These are phyloP conservation scores for Colletotrichum cordylinicola DNA, from an alignment of 2,329 filamentous ascomycete species.

Conservation along the genomic window DNA sequence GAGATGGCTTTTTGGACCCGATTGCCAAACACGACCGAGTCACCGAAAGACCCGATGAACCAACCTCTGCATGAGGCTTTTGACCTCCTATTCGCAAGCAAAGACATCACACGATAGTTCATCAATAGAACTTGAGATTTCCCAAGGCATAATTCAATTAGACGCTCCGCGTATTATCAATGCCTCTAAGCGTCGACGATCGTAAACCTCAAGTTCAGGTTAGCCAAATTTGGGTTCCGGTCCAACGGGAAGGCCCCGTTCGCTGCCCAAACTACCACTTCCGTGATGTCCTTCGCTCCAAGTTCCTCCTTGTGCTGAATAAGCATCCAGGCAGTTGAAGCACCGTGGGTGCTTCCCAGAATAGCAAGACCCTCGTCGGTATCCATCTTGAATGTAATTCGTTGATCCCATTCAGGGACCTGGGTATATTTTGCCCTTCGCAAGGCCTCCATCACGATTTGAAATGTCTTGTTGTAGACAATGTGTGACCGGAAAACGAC, in stretches of 20 bases:
- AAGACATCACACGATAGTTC: too few species aligned
- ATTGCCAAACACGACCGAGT: too few species aligned
- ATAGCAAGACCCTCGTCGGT: neutral
- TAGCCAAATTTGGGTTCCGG: neutral
- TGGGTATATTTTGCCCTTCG: neutral
- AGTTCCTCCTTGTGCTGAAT: neutral
- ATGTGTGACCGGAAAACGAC: neutral
- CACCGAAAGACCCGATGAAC: too few species aligned
- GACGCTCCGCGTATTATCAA: neutral
- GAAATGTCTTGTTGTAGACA: neutral
- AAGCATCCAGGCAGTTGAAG: neutral
- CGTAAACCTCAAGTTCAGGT: neutral
- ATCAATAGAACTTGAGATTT: rapidly evolving
- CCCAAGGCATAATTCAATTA: neutral
- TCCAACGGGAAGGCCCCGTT: neutral
- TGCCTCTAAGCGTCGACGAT: neutral
- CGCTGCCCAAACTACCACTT: neutral
- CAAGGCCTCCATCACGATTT: neutral
- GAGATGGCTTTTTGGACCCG: too few species aligned
- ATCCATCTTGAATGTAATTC: neutral
- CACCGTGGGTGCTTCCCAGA: neutral
- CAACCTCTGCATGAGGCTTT: neutral
- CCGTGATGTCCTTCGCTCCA: neutral
- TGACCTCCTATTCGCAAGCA: neutral
- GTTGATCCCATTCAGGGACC: neutral